Evolutionary conservation across 164 flowering plant species (phyloP), one percentile per base, ranked within the genome.

Genomic region (Euptelea pleiosperma): DNA sequence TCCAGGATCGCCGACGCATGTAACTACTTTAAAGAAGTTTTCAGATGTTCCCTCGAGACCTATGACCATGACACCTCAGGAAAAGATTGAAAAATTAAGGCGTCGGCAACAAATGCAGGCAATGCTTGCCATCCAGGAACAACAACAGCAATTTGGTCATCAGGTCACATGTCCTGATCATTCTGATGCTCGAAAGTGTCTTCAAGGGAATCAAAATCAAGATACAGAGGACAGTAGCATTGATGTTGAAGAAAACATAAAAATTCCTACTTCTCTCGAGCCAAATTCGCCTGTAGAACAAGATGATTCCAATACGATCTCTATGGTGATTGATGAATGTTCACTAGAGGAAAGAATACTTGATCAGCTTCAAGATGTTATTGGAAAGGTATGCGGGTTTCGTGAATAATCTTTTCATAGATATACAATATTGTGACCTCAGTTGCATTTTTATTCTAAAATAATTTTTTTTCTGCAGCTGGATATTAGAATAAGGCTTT

Each of bases 41-140:
- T 49, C 60, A 6, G 72, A 73, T 41, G 39, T 73, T 48, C 45
- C 69, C 14, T 52, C 58, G 33, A 76, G 69, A 44, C 61, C 80
- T 57, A 51, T 46, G 54, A 54, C 74, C 34, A 86, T 91, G 98
- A 86, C 98, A 35, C 98, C 96, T 41, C 86, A 73, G 57, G 98
- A 86, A 63, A 91, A 91, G 69, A 82, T 88, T 63, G 96, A 91
- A 66, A 91, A 91, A 41, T 57, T 91, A 42, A 81, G 93, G 74
- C 61, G 85, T 66, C 77, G 96, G 56, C 98, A 91, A 63, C 87
- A 88, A 76, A 75, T 86, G 73, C 91, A 79, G 64, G 98, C 98
- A 58, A 72, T 83, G 84, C 79, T 83, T 77, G 96, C 96, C 61
- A 91, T 91, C 68, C 82, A 79, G 71, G 83, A 77, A 56, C 96